Evolutionary conservation across 139 green algal genomes (phyloP).

Genomic region (Chlamydomonas applanata): DNA sequence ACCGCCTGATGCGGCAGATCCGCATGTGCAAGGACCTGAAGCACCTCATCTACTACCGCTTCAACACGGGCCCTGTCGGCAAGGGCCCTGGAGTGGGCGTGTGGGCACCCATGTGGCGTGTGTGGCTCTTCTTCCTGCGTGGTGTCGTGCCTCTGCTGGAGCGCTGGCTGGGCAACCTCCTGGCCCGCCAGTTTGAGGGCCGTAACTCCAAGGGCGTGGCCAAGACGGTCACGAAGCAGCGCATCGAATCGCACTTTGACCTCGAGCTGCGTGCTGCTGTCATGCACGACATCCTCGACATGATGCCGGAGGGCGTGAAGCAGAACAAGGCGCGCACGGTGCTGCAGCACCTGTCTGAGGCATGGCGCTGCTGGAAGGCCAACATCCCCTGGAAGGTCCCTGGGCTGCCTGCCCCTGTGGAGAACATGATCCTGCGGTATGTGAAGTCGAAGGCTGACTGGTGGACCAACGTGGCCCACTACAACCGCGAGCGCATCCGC

Average conservation of each 20-base stretch:
- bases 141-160: conserved; percentile 96
- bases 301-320: conserved; percentile 94
- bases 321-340: conserved; percentile 90
- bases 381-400: conserved; percentile 99
- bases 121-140: conserved; percentile 99
- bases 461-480: conserved; percentile 99
- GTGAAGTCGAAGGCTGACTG: conserved; percentile 99
- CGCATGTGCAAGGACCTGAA: conserved; percentile 99
- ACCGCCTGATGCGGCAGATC: conserved; percentile 99
- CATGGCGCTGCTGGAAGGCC: conserved; percentile 95
- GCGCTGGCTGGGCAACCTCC: conserved; percentile 98
- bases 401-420: conserved; percentile 94
- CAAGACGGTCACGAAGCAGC: conserved; percentile 99
- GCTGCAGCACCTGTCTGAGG: conserved; percentile 98
- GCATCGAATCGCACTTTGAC: conserved; percentile 98
- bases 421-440: conserved; percentile 99
- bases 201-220: conserved; percentile 92
- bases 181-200: conserved; percentile 98
- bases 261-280: conserved; percentile 96
- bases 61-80: conserved; percentile 96
- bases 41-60: conserved; percentile 99
- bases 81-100: conserved; percentile 99
- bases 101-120: conserved; percentile 99
- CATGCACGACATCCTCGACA: conserved; percentile 99
- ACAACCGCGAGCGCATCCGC: conserved; percentile 98